Base-by-base conservation (phyloP, 1,284 basidiomycete species). In the Ustilago shanxiensis region DNA sequence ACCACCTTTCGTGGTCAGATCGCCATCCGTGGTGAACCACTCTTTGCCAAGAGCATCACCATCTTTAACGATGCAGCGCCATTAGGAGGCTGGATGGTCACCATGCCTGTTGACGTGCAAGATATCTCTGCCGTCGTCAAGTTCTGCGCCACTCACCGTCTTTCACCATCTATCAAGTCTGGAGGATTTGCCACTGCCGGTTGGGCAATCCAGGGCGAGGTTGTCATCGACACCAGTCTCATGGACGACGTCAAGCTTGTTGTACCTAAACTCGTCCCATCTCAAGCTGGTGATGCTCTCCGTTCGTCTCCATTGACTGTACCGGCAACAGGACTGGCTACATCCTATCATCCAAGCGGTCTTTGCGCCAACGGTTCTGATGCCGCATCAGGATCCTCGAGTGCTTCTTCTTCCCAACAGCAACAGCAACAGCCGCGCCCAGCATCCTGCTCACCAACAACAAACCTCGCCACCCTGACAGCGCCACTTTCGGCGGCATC, bases 101-200 rank as follows among this genome's bases (percentile, higher is more conserved):
- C 67, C 7, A 22, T 74, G 11, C 79, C 79, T 39, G 53, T 66
- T 26, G 69, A 70, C 16, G 67, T 77, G 2, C 45, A 59, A 28
- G 78, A 80, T 41, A 58, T 81, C n/a, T 74, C 73, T 1, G 65
- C 62, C 26, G 54, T 71, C 11, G 69, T 83, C 78, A 78, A 80
- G 51, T 81, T 95, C 85, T 95, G 93, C 82, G 85, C 82, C 20
- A 89, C 90, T 59, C 88, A 94, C 79, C 84, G 85, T 0, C 87
- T 95, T 3, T 91, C 91, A n/a, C 89, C 91, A 6, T 94, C 93
- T n/a, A 89, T 94, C 80, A 94, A 93, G 85, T 92, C 93, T 0
- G 94, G 94, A 18, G 94, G 94, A 0, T 95, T 92, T 83, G 94
- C 93, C 8, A 95, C 93, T 3, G 93, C 92, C 11, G 94, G 94